phyloP scores from a whole-genome alignment of 106 monocot species.

The Phalaenopsis aphrodite region DNA sequence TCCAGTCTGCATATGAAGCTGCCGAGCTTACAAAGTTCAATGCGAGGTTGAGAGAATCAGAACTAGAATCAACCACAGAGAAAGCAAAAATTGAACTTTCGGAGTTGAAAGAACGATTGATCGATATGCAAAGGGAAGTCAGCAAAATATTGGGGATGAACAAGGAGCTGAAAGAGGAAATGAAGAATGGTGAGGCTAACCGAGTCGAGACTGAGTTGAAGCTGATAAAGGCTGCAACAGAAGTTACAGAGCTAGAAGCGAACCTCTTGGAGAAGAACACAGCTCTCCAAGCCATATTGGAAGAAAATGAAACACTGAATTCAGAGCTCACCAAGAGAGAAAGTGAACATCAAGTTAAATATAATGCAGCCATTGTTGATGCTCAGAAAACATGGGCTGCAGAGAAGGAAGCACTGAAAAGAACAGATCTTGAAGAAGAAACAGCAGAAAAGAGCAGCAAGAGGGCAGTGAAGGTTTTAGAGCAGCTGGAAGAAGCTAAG shows the following conservation, averaged over 20 bases:
- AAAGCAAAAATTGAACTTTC: conserved; percentile 14
- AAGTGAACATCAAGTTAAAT: conserved; percentile 12
- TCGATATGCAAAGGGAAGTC: conserved; percentile 29
- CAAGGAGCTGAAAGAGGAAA: conserved; percentile 22
- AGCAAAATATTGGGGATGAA: conserved; percentile 8
- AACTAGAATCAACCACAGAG: conserved; percentile 17
- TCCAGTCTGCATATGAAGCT: conserved; percentile 23
- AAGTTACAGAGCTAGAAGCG: conserved; percentile 34
- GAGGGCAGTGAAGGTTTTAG: no score
- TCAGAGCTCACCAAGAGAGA: conserved; percentile 28
- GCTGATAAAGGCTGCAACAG: conserved; percentile 15
- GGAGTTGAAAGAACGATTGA: conserved; percentile 26
- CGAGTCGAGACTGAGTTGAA: not conserved
- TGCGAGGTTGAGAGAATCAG: conserved; percentile 13
- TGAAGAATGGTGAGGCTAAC: conserved; percentile 1
- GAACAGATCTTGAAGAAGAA: conserved; percentile 24
- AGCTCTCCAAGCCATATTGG: conserved; percentile 34
- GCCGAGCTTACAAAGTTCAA: conserved; percentile 22
- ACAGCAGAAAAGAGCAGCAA: conserved; percentile 21
- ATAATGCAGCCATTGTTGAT: conserved; percentile 17
- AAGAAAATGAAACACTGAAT: conserved; percentile 53
- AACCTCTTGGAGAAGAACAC: conserved; percentile 53
- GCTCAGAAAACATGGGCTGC: conserved; percentile 24
- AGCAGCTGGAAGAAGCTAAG: conserved; percentile 26
- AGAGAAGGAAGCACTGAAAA: conserved; percentile 31